Base-by-base conservation (phyloP, 306 rosid species). In the Canavalia ensiformis region DNA sequence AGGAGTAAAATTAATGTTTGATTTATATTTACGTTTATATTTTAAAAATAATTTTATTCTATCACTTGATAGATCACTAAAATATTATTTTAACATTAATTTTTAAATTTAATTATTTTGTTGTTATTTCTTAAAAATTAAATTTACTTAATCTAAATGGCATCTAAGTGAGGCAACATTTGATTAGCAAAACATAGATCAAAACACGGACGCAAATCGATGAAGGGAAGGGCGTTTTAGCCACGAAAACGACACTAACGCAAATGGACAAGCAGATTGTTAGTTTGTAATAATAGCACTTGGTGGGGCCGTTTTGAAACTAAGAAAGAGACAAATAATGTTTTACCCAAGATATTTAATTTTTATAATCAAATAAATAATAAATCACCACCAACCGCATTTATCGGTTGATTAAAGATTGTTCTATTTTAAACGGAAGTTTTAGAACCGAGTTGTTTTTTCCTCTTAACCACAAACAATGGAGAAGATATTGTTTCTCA, bases 201-300 rank as follows among this genome's bases (percentile, higher is more conserved):
- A 31, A 62, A 62, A 30, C 0, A 58, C 1, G 37, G 10, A 3
- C 63, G 12, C 64, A 2, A 57, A 57, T 58, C 8, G 65, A 30
- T 8, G 33, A 29, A 13, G 31, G 0, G 6, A 25, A 44, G 37
- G 73, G 46, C 47, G 10, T 55, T 75, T 33, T 75, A 10, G 69
- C 31, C 46, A 59, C 7, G 79, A 44, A 75, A 71, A 74, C 62
- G 72, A 76, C 72, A 71, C 8, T 2, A 5, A 1, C 33, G 67
- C 33, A 76, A 83, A 68, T 29, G 41, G 84, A 84, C 87, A 82
- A 84, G 33, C 39, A 5, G 2, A 60, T 70, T 85, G 87, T 68
- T 62, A 18, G 62, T 59, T 72, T 28, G 88, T 82, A 78, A 57
- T 81, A 82, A 74, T 4, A 2, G 0, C 9, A 11, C 5, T 25